phyloP scores from a whole-genome alignment of 2,329 filamentous ascomycete genomes.

The Claviceps sp. region DNA sequence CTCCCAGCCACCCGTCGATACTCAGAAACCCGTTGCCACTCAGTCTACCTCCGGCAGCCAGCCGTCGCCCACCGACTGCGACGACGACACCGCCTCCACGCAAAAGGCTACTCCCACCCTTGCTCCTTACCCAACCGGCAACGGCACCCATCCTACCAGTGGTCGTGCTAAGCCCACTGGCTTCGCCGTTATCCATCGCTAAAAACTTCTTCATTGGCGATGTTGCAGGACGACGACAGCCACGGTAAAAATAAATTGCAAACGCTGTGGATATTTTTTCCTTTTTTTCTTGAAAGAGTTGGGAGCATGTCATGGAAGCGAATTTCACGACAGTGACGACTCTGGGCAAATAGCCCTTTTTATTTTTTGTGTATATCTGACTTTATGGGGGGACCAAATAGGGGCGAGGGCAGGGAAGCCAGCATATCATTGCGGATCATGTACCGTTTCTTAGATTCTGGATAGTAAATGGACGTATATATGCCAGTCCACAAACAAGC shows the following conservation, averaged over 20 bases:
- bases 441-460: not conserved
- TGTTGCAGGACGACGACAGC: conserved; percentile 3
- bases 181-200: conserved; percentile 21
- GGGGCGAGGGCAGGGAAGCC: not conserved
- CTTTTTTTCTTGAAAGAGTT: not conserved
- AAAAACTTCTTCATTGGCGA: conserved; percentile 3
- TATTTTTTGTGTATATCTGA: not conserved
- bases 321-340: not conserved
- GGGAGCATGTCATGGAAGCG: not conserved
- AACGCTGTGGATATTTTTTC: not conserved
- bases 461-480: conserved; percentile 1
- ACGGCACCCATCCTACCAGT: conserved; percentile 19
- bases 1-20: not conserved
- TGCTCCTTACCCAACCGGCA: conserved; percentile 28
- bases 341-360: not conserved
- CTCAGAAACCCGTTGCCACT: not conserved
- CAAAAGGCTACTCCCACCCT: conserved; percentile 21
- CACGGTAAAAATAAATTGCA: not conserved
- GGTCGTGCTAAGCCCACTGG: conserved; percentile 23
- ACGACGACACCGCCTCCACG: conserved; percentile 12
- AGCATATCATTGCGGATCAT: not conserved
- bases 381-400: not conserved
- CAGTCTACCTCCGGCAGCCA: not conserved
- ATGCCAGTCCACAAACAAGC: not conserved
- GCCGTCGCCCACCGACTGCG: conserved; percentile 6